Conservation (phyloP, 495 filamentous ascomycete genomes). For the Xylaria scruposa region DNA sequence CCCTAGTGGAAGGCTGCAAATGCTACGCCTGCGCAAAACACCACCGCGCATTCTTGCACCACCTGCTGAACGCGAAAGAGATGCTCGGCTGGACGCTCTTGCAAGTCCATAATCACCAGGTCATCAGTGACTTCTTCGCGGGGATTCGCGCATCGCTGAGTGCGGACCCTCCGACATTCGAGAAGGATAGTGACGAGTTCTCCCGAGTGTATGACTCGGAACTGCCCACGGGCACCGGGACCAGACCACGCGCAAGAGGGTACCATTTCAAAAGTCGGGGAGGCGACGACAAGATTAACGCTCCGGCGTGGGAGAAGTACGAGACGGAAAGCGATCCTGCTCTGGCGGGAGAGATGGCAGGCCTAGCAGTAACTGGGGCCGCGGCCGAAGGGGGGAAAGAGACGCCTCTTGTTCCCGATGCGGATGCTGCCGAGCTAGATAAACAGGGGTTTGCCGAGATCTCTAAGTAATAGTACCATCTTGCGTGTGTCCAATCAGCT, state of each 20-base stretch:
- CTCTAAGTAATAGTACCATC: not conserved
- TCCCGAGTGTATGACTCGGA: constrained; percentile 65
- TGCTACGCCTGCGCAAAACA: constrained; percentile 89
- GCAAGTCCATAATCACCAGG: constrained; percentile 85
- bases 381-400: constrained; percentile 31
- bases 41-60: constrained; percentile 85
- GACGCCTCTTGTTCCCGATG: constrained; percentile 54
- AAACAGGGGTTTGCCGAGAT: constrained; percentile 68
- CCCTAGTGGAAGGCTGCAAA: constrained; percentile 65
- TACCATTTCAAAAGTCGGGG: constrained; percentile 80
- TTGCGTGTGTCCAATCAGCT: no score
- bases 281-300: constrained; percentile 71
- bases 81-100: constrained; percentile 96
- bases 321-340: constrained; percentile 32
- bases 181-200: constrained; percentile 64
- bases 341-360: not conserved
- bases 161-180: constrained; percentile 68
- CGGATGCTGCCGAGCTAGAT: constrained; percentile 61
- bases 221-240: constrained; percentile 74
- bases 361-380: constrained; percentile 33
- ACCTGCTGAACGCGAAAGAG: constrained; percentile 85
- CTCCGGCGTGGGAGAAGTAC: constrained; percentile 63
- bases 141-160: constrained; percentile 62
- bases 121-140: constrained; percentile 75
- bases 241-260: constrained; percentile 82